These are phyloP conservation scores for Colletotrichum sp. DNA, from an alignment of 2,329 filamentous ascomycete genomes.

Conservation along the genomic window DNA sequence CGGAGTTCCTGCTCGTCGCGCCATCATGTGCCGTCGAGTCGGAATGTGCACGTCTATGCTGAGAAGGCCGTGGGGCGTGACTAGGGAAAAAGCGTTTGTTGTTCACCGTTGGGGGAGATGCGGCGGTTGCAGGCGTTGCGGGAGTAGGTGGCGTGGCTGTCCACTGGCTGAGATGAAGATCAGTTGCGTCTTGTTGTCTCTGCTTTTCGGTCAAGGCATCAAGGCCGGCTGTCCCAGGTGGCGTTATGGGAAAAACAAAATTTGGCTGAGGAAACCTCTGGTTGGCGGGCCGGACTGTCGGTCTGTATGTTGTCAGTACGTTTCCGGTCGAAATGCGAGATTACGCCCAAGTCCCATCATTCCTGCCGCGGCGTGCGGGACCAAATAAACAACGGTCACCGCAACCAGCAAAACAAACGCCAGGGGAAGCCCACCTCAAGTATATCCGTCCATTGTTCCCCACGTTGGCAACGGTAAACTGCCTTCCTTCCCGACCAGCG, in stretches of 20 bases:
- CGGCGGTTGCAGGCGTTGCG: conserved; percentile 25
- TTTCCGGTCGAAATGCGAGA: conserved; percentile 5
- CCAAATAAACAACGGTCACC: neutral
- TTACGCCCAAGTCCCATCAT: conserved; percentile 12
- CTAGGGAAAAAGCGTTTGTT: conserved; percentile 38
- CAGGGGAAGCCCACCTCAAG: conserved; percentile 64
- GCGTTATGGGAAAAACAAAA: conserved; percentile 65
- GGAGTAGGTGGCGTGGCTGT: conserved; percentile 40
- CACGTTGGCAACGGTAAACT: conserved; percentile 82
- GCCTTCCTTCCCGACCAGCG: conserved; percentile 68
- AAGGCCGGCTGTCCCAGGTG: conserved; percentile 63
- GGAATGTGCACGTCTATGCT: conserved; percentile 71
- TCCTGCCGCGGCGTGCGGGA: neutral
- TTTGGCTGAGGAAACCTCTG: conserved; percentile 66
- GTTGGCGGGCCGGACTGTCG: conserved; percentile 65
- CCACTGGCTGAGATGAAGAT: conserved; percentile 44
- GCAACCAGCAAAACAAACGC: neutral
- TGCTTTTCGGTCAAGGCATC: conserved; percentile 45
- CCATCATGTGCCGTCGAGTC: conserved; percentile 79
- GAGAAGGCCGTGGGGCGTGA: conserved; percentile 28
- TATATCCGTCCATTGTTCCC: conserved; percentile 85
- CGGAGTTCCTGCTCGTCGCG: conserved; percentile 53
- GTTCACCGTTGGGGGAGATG: conserved; percentile 37
- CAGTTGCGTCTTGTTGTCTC: conserved; percentile 27
- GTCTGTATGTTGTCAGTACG: conserved; percentile 45